Evolutionary conservation across 1,139 yeast species (phyloP), one percentile per base, ranked within the genome.

Genomic region (Yamadazyma mexicana): DNA sequence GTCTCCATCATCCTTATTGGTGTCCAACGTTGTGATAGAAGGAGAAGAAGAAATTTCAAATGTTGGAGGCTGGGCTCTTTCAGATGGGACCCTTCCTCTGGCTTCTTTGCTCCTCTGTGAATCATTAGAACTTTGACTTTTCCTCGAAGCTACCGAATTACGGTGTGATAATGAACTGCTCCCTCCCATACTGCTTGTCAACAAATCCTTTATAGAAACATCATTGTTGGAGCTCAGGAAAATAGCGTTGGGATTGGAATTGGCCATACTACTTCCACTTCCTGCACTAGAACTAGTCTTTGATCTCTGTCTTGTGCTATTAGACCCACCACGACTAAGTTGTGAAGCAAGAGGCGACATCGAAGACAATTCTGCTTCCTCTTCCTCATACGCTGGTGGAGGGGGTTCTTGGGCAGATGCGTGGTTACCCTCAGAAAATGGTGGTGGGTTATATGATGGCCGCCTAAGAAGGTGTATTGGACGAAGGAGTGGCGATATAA

Each of bases 391-490:
- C 3, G 74, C 70, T 2, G 77, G 75, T 4, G 75, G 75, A 1
- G 62, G 58, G 1, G 51, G 48, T 8, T 52, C 40, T 51, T 23
- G 47, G 4, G 47, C 49, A n/a, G 62, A 56, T 8, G 66, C 66
- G 2, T 66, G 61, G 4, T 52, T 39, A 17, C 58, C 65, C 2
- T 67, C 69, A 34, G 64, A 62, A 46, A 70, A 72, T 17, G 74
- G 62, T 2, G 77, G 77, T 2, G 77, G 77, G 31, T 67, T 66
- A 25, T 55, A 50, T 2, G 73, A 62, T 2, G 75, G 77, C 27
- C 57, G 54, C 37, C 73, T 49, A 17, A 64, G 43, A 14, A 63
- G 39, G 48, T 66, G 72, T 17, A 67, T 64, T 6, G 73, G 74
- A 34, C 71, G 47, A 38, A 55, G 56, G 4, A 59, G 40, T 2